Conservation (phyloP, 2,329 filamentous ascomycete species). For the Xylariaceae sp. region DNA sequence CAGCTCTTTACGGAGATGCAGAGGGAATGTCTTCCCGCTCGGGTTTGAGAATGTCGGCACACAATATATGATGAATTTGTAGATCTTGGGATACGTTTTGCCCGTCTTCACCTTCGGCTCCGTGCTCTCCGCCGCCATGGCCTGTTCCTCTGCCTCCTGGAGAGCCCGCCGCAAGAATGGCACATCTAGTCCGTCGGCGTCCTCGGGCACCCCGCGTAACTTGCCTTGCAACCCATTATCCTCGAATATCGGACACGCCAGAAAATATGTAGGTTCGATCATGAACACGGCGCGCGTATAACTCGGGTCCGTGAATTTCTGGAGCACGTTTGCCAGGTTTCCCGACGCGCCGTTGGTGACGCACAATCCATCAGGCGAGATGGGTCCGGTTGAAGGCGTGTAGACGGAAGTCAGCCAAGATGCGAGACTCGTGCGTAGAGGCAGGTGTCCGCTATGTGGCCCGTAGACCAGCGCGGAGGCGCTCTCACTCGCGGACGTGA, state of each 20-base stretch:
- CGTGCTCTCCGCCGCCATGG: background rate
- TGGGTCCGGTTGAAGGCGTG: slow-evolving; percentile 26
- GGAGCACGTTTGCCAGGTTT: slow-evolving; percentile 58
- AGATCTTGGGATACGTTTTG: slow-evolving; percentile 40
- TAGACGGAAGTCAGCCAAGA: slow-evolving; percentile 60
- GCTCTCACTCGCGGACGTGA: slow-evolving; percentile 44
- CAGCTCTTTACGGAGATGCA: slow-evolving; percentile 50
- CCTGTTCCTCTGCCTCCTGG: slow-evolving; percentile 6
- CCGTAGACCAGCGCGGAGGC: slow-evolving; percentile 56
- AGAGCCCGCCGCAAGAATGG: slow-evolving; percentile 46
- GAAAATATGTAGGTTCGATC: slow-evolving; percentile 62
- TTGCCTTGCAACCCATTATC: slow-evolving; percentile 58
- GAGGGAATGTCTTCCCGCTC: slow-evolving; percentile 59
- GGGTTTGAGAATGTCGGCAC: slow-evolving; percentile 70
- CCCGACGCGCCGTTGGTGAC: slow-evolving; percentile 65
- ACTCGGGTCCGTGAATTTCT: slow-evolving; percentile 60
- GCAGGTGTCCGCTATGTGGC: slow-evolving; percentile 53
- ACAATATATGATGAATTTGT: slow-evolving; percentile 55
- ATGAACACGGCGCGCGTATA: slow-evolving; percentile 63
- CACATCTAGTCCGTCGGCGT: slow-evolving; percentile 56
- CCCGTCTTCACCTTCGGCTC: slow-evolving; percentile 36
- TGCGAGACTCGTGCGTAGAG: slow-evolving; percentile 51
- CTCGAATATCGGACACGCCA: slow-evolving; percentile 61
- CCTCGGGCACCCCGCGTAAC: slow-evolving; percentile 58
- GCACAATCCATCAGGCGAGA: slow-evolving; percentile 49